Conservation (phyloP, 495 filamentous ascomycete species). For the Hypoxylon rickii region DNA sequence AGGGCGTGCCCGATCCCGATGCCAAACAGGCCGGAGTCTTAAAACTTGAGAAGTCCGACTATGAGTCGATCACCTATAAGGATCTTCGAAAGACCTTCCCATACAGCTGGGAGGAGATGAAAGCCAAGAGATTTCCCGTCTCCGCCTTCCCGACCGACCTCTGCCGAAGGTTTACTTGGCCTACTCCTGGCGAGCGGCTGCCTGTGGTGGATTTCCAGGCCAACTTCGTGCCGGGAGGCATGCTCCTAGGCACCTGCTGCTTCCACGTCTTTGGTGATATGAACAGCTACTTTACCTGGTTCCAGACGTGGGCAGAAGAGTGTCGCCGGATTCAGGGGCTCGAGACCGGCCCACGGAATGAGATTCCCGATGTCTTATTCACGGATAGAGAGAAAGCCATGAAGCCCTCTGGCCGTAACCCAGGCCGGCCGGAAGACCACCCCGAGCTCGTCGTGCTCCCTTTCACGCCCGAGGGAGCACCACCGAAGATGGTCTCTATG, state of each 20-base stretch:
- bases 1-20: slow-evolving; percentile 39
- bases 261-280: slow-evolving; percentile 45
- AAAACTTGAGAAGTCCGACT: slow-evolving; percentile 31
- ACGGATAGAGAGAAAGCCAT: slow-evolving; percentile 38
- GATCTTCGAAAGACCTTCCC: slow-evolving; percentile 40
- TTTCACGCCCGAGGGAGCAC: slow-evolving; percentile 38
- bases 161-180: slow-evolving; percentile 40
- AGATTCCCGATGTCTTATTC: slow-evolving; percentile 29
- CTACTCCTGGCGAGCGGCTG: slow-evolving; percentile 35
- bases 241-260: slow-evolving; percentile 33
- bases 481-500: slow-evolving; percentile 39
- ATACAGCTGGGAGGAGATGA: slow-evolving; percentile 38
- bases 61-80: slow-evolving; percentile 35
- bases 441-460: slow-evolving; percentile 41
- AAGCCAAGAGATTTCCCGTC: slow-evolving; percentile 39
- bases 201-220: slow-evolving; percentile 42
- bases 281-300: slow-evolving; percentile 38
- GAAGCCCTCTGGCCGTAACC: slow-evolving; percentile 33
- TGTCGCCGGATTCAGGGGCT: slow-evolving; percentile 41
- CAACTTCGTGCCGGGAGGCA: slow-evolving; percentile 41
- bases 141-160: slow-evolving; percentile 41
- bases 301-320: slow-evolving; percentile 45
- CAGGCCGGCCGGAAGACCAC: slow-evolving; percentile 39
- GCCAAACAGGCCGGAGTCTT: slow-evolving; percentile 38
- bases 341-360: slow-evolving; percentile 11